Conservation (phyloP, 768 basidiomycete genomes). For the Auricularia cornea region DNA sequence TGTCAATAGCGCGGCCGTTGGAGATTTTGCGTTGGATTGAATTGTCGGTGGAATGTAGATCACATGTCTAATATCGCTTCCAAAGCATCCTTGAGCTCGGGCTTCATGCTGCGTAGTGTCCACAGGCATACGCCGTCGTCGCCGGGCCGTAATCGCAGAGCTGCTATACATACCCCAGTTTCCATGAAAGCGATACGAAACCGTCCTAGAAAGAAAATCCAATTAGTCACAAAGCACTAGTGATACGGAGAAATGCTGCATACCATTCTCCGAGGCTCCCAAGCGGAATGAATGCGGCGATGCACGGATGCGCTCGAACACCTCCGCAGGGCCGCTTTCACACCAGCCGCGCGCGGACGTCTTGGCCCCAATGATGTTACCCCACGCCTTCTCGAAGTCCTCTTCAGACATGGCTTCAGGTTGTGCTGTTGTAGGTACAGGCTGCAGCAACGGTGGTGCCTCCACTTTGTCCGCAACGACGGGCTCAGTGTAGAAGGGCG, state of each 20-base stretch:
- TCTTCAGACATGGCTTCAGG: slow-evolving; percentile 15
- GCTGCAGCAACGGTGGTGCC: slow-evolving; percentile 6
- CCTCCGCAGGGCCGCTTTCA: slow-evolving; percentile 43
- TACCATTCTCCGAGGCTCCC: background rate
- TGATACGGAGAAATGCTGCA: background rate
- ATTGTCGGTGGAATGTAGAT: background rate
- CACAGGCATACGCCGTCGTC: slow-evolving; percentile 13
- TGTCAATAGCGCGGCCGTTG: background rate
- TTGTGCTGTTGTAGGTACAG: slow-evolving; percentile 1
- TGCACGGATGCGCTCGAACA: slow-evolving; percentile 13
- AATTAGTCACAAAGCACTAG: background rate
- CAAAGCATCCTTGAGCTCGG: slow-evolving; percentile 2
- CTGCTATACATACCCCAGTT: background rate
- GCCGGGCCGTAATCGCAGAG: slow-evolving; percentile 9
- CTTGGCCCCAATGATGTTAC: slow-evolving; percentile 25
- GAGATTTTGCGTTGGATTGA: background rate
- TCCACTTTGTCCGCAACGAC: slow-evolving; percentile 4
- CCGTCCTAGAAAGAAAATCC: background rate
- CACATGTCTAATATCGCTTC: slow-evolving; percentile 1
- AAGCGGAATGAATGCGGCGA: background rate
- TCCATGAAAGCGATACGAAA: background rate
- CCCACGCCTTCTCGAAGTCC: slow-evolving; percentile 51
- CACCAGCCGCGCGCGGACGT: slow-evolving; percentile 57
- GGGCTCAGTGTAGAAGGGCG: slow-evolving; percentile 52
- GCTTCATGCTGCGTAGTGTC: slow-evolving; percentile 10